Evolutionary conservation across 2,329 filamentous ascomycete genomes (phyloP).

Genomic region (Stemphylium beticola): DNA sequence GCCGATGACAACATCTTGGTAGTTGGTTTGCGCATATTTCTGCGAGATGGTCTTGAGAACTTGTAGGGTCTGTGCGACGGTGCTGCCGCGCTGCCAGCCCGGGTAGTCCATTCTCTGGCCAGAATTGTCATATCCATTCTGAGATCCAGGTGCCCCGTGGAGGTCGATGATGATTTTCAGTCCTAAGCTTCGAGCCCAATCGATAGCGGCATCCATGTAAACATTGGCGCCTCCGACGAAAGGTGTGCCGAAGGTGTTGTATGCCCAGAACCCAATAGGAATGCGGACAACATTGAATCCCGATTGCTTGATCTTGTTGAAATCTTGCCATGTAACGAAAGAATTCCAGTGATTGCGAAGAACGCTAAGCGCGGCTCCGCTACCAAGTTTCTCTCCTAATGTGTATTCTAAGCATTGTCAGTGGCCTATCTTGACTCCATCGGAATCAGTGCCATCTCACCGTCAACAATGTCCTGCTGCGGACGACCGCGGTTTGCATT

Average conservation of each 20-base stretch:
- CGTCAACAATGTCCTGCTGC: conserved; percentile 51
- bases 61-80: conserved; percentile 58
- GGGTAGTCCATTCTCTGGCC: conserved; percentile 56
- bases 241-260: conserved; percentile 56
- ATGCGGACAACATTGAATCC: conserved; percentile 67
- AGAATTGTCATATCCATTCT: conserved; percentile 69
- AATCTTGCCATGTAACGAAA: conserved; percentile 59
- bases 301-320: conserved; percentile 61
- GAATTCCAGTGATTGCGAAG: conserved; percentile 60
- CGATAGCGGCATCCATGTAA: conserved; percentile 63
- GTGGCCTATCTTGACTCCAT: neutral
- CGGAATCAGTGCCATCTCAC: neutral
- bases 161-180: conserved; percentile 66
- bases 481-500: conserved; percentile 28
- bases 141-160: conserved; percentile 63
- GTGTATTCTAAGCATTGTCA: conserved; percentile 54
- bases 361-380: conserved; percentile 51
- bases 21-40: conserved; percentile 61
- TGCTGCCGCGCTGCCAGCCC: conserved; percentile 57
- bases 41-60: conserved; percentile 64
- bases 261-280: conserved; percentile 67
- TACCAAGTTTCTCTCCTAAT: conserved; percentile 57
- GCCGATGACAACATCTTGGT: conserved; percentile 65
- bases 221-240: conserved; percentile 60
- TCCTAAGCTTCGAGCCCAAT: conserved; percentile 60